Percentiles rank a stretch among this genome's conserved stretches.
phyloP scores from a whole-genome alignment of 768 basidiomycete genomes.

The Melanogaster broomeanus region DNA sequence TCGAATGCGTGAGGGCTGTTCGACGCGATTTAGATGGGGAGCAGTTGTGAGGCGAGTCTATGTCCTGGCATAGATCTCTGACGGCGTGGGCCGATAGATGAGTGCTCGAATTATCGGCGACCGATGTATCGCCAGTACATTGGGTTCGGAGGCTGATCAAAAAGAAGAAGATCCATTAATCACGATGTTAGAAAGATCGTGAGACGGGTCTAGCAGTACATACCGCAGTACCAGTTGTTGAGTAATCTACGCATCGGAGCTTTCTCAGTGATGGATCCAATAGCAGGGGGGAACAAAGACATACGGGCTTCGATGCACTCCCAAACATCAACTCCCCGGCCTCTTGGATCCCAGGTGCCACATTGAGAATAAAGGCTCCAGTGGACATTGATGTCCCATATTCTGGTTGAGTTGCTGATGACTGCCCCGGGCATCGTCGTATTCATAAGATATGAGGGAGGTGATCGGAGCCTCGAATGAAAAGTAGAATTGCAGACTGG shows the following conservation, averaged over 20 bases:
- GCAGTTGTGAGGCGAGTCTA: neutral
- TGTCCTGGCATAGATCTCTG: neutral
- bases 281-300: constrained; percentile 27
- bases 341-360: constrained; percentile 67
- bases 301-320: constrained; percentile 71
- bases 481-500: neutral
- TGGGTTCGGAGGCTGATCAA: constrained; percentile 42
- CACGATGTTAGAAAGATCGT: neutral
- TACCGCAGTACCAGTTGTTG: constrained; percentile 50
- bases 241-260: constrained; percentile 48
- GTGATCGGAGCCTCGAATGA: neutral
- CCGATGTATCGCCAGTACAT: constrained; percentile 50
- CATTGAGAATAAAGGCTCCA: constrained; percentile 70
- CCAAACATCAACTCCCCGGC: constrained; percentile 73
- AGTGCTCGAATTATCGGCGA: constrained; percentile 33
- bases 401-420: constrained; percentile 65
- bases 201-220: constrained; percentile 5
- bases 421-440: constrained; percentile 31
- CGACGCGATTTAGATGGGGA: constrained; percentile 3
- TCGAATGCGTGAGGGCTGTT: neutral
- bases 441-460: constrained; percentile 12
- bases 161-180: constrained; percentile 6
- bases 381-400: constrained; percentile 69
- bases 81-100: constrained; percentile 5
- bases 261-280: constrained; percentile 1